These are phyloP conservation scores for Medicago ruthenica DNA, from an alignment of 306 rosid genomes.

Conservation along the genomic window DNA sequence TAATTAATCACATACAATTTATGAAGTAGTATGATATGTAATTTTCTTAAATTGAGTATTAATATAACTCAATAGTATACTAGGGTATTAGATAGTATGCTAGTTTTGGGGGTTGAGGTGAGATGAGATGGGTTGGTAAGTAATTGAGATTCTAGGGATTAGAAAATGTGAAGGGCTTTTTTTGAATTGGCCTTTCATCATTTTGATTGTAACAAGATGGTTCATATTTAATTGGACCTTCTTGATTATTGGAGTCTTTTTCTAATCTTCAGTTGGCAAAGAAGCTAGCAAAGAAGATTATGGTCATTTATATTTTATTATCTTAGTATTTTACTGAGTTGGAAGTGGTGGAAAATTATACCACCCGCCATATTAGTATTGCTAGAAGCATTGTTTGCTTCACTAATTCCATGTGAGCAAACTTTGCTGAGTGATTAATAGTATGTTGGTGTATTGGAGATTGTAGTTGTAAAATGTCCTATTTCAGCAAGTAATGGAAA, in stretches of 20 bases:
- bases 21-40: no score
- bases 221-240: conserved; percentile 42
- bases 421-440: conserved; percentile 25
- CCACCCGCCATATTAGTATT: conserved; percentile 77
- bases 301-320: conserved; percentile 12
- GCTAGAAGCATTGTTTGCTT: conserved; percentile 47
- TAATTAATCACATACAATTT: neutral
- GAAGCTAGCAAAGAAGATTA: conserved; percentile 46
- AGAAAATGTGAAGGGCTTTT: conserved; percentile 63
- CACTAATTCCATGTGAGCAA: conserved; percentile 47
- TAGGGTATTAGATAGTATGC: conserved; percentile 81
- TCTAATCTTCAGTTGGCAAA: conserved; percentile 39
- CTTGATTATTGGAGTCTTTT: conserved; percentile 43
- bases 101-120: conserved; percentile 37
- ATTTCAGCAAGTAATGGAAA: conserved; percentile 50
- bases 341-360: conserved; percentile 70
- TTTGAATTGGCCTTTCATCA: conserved; percentile 67
- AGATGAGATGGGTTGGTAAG: conserved; percentile 5
- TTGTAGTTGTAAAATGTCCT: conserved; percentile 57
- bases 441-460: conserved; percentile 42
- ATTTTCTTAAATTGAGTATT: conserved; percentile 24
- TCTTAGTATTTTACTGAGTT: conserved; percentile 40
- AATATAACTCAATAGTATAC: conserved; percentile 67
- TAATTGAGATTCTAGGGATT: conserved; percentile 41
- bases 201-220: conserved; percentile 41